Evolutionary conservation across 2,329 filamentous ascomycete species (phyloP).

Genomic region (Huntiella bhutanensis): DNA sequence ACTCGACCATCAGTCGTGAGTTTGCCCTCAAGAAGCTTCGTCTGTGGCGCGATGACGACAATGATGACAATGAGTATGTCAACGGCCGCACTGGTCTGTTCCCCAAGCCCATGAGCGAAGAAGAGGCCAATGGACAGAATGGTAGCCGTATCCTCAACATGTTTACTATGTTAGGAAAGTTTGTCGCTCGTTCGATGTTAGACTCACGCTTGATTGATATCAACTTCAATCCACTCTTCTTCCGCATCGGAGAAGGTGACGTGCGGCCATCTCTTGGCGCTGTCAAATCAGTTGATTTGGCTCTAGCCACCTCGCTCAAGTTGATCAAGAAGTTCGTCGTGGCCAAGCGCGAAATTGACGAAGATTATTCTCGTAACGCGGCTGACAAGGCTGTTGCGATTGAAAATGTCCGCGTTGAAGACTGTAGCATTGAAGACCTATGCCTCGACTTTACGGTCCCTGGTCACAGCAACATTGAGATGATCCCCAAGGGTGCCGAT

Average conservation of each 20-base stretch:
- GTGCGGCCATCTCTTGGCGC: slow-evolving; percentile 74
- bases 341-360: slow-evolving; percentile 66
- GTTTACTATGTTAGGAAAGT: slow-evolving; percentile 89
- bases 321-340: slow-evolving; percentile 71
- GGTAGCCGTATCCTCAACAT: slow-evolving; percentile 76
- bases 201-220: slow-evolving; percentile 96
- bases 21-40: slow-evolving; percentile 95
- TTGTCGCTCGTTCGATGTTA: slow-evolving; percentile 94
- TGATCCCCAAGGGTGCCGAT: slow-evolving; percentile 56
- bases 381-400: slow-evolving; percentile 54
- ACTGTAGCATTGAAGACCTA: slow-evolving; percentile 65
- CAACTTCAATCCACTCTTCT: slow-evolving; percentile 93
- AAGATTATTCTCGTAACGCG: slow-evolving; percentile 44
- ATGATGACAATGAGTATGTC: slow-evolving; percentile 51
- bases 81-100: slow-evolving; percentile 75
- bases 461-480: slow-evolving; percentile 72
- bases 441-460: slow-evolving; percentile 89
- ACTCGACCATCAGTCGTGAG: slow-evolving; percentile 90
- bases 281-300: slow-evolving; percentile 73
- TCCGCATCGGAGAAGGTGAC: slow-evolving; percentile 63
- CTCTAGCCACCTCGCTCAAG: slow-evolving; percentile 68
- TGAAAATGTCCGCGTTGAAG: slow-evolving; percentile 53
- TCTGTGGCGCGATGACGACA: slow-evolving; percentile 87
- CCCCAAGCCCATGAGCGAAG: slow-evolving; percentile 71
- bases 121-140: slow-evolving; percentile 53